A percentile compares a stretch with the other conserved stretches of the same genome.
These are phyloP conservation scores for Tuber calosporum DNA, from an alignment of 495 filamentous ascomycete species.

Conservation along the genomic window DNA sequence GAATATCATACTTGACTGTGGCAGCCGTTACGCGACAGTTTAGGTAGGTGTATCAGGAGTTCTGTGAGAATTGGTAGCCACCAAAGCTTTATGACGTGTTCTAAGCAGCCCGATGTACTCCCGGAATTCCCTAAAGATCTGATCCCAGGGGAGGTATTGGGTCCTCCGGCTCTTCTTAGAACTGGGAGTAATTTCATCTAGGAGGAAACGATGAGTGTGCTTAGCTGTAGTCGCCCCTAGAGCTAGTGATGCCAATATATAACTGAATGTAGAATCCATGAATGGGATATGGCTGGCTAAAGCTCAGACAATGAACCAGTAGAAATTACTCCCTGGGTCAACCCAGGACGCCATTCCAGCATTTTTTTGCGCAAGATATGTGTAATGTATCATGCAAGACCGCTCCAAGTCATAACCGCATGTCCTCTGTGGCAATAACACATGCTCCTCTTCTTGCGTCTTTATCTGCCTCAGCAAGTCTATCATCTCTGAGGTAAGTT, in stretches of 20 bases:
- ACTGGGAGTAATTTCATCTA: slow-evolving; percentile 70
- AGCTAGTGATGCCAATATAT: slow-evolving; percentile 82
- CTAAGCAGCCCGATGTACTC: slow-evolving; percentile 36
- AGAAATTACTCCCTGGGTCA: slow-evolving; percentile 78
- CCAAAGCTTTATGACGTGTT: slow-evolving; percentile 30
- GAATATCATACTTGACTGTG: slow-evolving; percentile 83
- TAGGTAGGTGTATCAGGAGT: slow-evolving; percentile 40
- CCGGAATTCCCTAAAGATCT: slow-evolving; percentile 71
- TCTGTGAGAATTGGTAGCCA: slow-evolving; percentile 34
- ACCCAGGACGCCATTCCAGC: slow-evolving; percentile 82
- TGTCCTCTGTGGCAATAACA: slow-evolving; percentile 61
- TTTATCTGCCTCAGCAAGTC: slow-evolving; percentile 80
- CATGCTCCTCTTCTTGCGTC: slow-evolving; percentile 79
- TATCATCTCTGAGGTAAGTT: slow-evolving; percentile 87
- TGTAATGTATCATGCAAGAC: slow-evolving; percentile 81
- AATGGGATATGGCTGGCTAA: slow-evolving; percentile 86
- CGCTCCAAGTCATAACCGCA: slow-evolving; percentile 76
- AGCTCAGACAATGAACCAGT: slow-evolving; percentile 92
- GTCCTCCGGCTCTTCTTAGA: slow-evolving; percentile 69
- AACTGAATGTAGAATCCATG: slow-evolving; percentile 90
- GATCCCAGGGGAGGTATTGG: slow-evolving; percentile 78
- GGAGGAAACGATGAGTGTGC: slow-evolving; percentile 75
- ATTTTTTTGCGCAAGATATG: slow-evolving; percentile 75
- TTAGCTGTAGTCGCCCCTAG: slow-evolving; percentile 69
- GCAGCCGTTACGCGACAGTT: slow-evolving; percentile 59